Percentiles rank a stretch among this genome's conserved stretches.
phyloP scores from a whole-genome alignment of 305 asterid species.

The Fraxinus ornus region DNA sequence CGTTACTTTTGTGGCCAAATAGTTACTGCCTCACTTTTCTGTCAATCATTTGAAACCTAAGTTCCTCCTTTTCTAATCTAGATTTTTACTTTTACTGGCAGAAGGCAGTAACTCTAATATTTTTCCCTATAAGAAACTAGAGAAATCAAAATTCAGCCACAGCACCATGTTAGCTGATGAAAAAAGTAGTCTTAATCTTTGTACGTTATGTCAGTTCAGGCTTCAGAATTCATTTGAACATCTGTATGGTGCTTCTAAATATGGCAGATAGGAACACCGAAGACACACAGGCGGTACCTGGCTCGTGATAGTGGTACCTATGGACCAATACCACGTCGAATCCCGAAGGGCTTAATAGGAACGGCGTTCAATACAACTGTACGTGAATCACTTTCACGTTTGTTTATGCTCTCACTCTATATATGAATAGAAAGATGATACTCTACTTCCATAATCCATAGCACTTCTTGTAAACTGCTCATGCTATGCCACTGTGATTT shows the following conservation, averaged over 20 bases:
- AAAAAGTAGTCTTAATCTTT: neutral
- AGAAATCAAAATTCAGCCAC: neutral
- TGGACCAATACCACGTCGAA: conserved; percentile 85
- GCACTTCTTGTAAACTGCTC: conserved; percentile 3
- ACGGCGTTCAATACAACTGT: conserved; percentile 99
- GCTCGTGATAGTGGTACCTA: conserved; percentile 98
- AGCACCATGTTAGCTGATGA: conserved; percentile 1
- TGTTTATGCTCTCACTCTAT: neutral
- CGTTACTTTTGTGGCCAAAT: neutral
- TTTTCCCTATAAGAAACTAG: neutral
- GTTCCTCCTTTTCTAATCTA: conserved; percentile 6
- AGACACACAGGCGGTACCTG: conserved; percentile 86
- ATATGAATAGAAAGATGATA: neutral
- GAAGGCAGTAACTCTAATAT: neutral
- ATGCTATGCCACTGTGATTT: conserved; percentile 20
- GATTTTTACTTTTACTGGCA: neutral
- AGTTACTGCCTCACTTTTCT: neutral
- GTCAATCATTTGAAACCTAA: neutral
- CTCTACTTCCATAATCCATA: conserved; percentile 6
- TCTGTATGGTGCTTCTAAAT: conserved; percentile 10
- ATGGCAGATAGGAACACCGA: conserved; percentile 94
- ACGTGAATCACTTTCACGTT: conserved; percentile 18
- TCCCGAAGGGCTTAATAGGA: conserved; percentile 84
- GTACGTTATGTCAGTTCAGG: conserved; percentile 1
- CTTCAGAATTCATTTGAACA: conserved; percentile 5